Base-by-base conservation (phyloP, 371 early-diverging fungal genomes). In the Thermomucor indicae-seudaticae region DNA sequence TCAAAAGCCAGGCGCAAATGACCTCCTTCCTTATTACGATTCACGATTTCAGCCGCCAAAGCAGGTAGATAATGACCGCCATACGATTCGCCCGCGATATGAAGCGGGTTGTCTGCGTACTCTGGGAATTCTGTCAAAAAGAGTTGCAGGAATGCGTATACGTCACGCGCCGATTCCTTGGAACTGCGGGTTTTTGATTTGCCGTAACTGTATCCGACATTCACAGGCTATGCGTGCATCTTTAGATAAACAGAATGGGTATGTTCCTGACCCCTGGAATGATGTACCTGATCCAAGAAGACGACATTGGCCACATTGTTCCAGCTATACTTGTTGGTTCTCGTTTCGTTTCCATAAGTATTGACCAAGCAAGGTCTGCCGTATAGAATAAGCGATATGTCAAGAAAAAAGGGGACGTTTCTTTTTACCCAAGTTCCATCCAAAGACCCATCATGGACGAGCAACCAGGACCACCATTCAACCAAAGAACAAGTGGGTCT, bases 391-490 rank as follows among this genome's bases (percentile, higher is more conserved):
- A 17, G 7, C 16, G 6, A 19, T 20, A 8, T 30, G 4, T 22
- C 19, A n/a, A 38, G 19, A 41, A 3, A 11, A 27, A 16, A 41
- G 2, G 14, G 25, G n/a, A 2, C 17, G 2, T 23, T 41, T 23
- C 43, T 19, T 24, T 19, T 45, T 56, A 58, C 65, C 68, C 92
- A 37, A 88, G 73, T 60, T 91, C 92, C 81, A 90, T 89, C 75
- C 90, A 82, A 39, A 86, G 72, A 31, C 92, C 91, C 32, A 87
- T 83, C 51, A 83, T 64, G 6, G 85, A 84, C 12, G 84, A 81
- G 58, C 89, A 89, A 1, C 92, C 92, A 4, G 90, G 89, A 11
- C 91, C 93, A 25, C 90, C 92, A 28, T 83, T 80, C 53, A 88
- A 57, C 87, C 88, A 88, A 22, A 89, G 72, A n/a, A 91, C 80